Percentiles rank a stretch among this genome's conserved stretches.
Conservation (phyloP, 768 basidiomycete species). For the Tubosaeta sp. region DNA sequence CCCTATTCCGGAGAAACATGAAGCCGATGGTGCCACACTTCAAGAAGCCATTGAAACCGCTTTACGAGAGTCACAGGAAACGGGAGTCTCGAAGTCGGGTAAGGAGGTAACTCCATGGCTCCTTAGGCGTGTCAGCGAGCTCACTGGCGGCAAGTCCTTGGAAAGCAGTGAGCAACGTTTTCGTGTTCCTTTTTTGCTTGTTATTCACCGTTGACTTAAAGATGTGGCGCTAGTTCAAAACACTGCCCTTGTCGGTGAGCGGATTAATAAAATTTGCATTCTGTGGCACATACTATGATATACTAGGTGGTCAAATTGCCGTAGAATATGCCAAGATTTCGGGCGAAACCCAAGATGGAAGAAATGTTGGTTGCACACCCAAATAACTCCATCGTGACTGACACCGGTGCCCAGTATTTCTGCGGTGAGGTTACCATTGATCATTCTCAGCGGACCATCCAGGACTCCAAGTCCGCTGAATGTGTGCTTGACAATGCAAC, state of each 20-base stretch:
- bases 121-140: constrained; percentile 72
- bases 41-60: constrained; percentile 83
- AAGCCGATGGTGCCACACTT: constrained; percentile 59
- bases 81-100: constrained; percentile 73
- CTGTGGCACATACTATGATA: background rate
- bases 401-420: constrained; percentile 10
- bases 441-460: background rate
- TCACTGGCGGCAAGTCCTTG: constrained; percentile 74
- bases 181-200: background rate
- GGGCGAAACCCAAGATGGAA: constrained; percentile 12
- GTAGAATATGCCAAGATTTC: constrained; percentile 61
- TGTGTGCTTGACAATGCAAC: background rate
- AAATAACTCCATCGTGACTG: background rate
- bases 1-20: constrained; percentile 80
- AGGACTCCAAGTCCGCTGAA: background rate
- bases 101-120: constrained; percentile 97
- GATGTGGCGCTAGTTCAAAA: constrained; percentile 91
- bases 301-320: constrained; percentile 72
- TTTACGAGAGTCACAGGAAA: constrained; percentile 74
- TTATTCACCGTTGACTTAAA: constrained; percentile 20
- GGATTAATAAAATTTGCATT: background rate
- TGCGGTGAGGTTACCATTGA: background rate
- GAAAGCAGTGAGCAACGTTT: constrained; percentile 51
- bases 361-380: constrained; percentile 13
- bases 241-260: constrained; percentile 75